Percentiles rank a stretch among this genome's conserved stretches.
phyloP scores from a whole-genome alignment of 2,329 filamentous ascomycete species.

The Pseudopithomyces maydicus region DNA sequence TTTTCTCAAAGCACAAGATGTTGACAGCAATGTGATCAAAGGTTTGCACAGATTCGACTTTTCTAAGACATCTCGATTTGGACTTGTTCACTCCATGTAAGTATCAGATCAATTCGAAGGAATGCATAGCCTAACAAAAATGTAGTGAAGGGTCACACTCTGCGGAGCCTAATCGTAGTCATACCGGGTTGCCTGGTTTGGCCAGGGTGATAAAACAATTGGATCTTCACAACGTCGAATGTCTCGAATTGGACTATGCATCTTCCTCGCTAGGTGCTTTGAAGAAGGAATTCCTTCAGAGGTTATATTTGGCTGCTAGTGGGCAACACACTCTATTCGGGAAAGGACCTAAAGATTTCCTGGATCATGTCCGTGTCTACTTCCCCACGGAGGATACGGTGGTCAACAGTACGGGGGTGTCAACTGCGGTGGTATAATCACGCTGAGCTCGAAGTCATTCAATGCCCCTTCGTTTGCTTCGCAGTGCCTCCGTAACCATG shows the following conservation, averaged over 20 bases:
- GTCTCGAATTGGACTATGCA: slow-evolving; percentile 74
- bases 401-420: slow-evolving; percentile 66
- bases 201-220: slow-evolving; percentile 62
- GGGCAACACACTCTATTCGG: slow-evolving; percentile 36
- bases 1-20: slow-evolving; percentile 70
- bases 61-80: slow-evolving; percentile 69
- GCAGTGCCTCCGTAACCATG: slow-evolving; percentile 73
- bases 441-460: slow-evolving; percentile 76
- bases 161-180: slow-evolving; percentile 41
- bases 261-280: slow-evolving; percentile 82
- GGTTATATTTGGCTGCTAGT: slow-evolving; percentile 62
- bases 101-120: slow-evolving; percentile 31
- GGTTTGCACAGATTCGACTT: slow-evolving; percentile 85
- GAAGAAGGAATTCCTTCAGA: slow-evolving; percentile 67
- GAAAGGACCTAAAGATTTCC: slow-evolving; percentile 9
- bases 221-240: slow-evolving; percentile 39
- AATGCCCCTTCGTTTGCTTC: slow-evolving; percentile 71
- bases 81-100: slow-evolving; percentile 86
- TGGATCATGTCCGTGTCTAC: slow-evolving; percentile 34
- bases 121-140: slow-evolving; percentile 7
- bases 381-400: slow-evolving; percentile 53
- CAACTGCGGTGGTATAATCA: slow-evolving; percentile 77
- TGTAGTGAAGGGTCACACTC: slow-evolving; percentile 40
- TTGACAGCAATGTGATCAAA: slow-evolving; percentile 67
- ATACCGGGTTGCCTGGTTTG: slow-evolving; percentile 76